Evolutionary conservation across 2,329 filamentous ascomycete species (phyloP).

Genomic region (Didymella arachidicola): DNA sequence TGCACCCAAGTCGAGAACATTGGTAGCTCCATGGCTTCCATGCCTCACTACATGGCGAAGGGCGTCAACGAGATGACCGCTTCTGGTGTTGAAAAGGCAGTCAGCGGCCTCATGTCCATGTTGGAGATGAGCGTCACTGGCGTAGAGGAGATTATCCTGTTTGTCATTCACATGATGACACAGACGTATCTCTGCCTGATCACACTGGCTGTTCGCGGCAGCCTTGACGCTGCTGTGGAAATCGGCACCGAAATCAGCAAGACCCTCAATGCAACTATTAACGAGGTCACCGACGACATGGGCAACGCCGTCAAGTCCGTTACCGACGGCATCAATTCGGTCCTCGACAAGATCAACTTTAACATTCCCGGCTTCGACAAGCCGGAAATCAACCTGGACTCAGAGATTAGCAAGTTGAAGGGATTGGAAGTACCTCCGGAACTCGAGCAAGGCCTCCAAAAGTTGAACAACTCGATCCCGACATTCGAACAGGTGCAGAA

Average conservation of each 20-base stretch:
- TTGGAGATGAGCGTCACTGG: conserved; percentile 80
- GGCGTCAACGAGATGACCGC: conserved; percentile 90
- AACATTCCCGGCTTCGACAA: conserved; percentile 53
- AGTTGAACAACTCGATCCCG: conserved; percentile 80
- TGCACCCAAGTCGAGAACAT: conserved; percentile 92
- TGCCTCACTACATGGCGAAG: conserved; percentile 91
- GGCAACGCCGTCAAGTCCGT: conserved; percentile 49
- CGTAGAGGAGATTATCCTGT: conserved; percentile 86
- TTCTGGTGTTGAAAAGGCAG: conserved; percentile 77
- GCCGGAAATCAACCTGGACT: conserved; percentile 70
- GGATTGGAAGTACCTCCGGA: conserved; percentile 72
- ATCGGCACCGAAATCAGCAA: conserved; percentile 68
- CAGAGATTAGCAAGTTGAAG: conserved; percentile 71
- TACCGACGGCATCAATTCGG: conserved; percentile 48
- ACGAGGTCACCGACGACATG: conserved; percentile 63
- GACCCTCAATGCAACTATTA: conserved; percentile 69
- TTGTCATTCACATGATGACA: conserved; percentile 90
- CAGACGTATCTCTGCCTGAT: conserved; percentile 91
- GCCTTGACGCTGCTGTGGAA: conserved; percentile 72
- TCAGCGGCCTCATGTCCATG: conserved; percentile 80
- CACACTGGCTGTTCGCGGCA: conserved; percentile 80
- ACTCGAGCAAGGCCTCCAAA: conserved; percentile 72
- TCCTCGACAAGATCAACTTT: conserved; percentile 52
- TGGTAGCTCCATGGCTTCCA: conserved; percentile 94
- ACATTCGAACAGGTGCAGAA: conserved; percentile 86